Evolutionary conservation across 805 yeast genomes (phyloP).

Genomic region (Kurtzmaniella fragi): DNA sequence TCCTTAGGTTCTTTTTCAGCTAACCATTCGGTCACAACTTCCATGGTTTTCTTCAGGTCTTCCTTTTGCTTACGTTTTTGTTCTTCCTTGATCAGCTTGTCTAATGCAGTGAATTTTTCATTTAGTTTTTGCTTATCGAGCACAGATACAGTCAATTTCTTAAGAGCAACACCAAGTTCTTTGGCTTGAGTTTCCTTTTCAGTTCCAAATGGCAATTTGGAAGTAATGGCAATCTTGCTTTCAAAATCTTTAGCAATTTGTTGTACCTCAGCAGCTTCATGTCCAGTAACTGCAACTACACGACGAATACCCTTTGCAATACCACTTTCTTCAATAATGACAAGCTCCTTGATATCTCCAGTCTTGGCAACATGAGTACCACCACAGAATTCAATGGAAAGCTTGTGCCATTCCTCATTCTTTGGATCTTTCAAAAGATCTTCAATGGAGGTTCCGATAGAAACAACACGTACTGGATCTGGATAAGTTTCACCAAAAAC

Average conservation of each 20-base stretch:
- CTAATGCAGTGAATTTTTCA: slow-evolving; percentile 69
- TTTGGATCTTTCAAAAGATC: slow-evolving; percentile 69
- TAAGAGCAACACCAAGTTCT: slow-evolving; percentile 77
- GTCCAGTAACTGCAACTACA: slow-evolving; percentile 94
- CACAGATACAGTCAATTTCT: slow-evolving; percentile 77
- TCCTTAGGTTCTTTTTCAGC: slow-evolving; percentile 40
- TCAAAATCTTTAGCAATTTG: slow-evolving; percentile 72
- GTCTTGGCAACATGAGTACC: slow-evolving; percentile 96
- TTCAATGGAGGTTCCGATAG: slow-evolving; percentile 87
- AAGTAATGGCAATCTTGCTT: slow-evolving; percentile 53
- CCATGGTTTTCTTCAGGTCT: slow-evolving; percentile 77
- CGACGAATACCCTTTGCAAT: slow-evolving; percentile 98
- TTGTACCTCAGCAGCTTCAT: slow-evolving; percentile 87
- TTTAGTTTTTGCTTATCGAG: slow-evolving; percentile 72
- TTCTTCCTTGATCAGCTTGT: slow-evolving; percentile 85
- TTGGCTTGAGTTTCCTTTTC: slow-evolving; percentile 78
- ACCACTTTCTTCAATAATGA: slow-evolving; percentile 90
- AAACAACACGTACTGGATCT: slow-evolving; percentile 97
- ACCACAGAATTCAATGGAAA: slow-evolving; percentile 96
- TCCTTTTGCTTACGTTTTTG: slow-evolving; percentile 82
- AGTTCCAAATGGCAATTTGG: slow-evolving; percentile 63
- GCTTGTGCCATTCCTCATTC: slow-evolving; percentile 67
- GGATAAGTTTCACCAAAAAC: slow-evolving; percentile 99
- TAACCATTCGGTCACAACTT: slow-evolving; percentile 69
- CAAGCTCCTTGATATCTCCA: slow-evolving; percentile 86